Base-by-base conservation (phyloP, 2,329 filamentous ascomycete genomes). In the Trichophaea hybrida region DNA sequence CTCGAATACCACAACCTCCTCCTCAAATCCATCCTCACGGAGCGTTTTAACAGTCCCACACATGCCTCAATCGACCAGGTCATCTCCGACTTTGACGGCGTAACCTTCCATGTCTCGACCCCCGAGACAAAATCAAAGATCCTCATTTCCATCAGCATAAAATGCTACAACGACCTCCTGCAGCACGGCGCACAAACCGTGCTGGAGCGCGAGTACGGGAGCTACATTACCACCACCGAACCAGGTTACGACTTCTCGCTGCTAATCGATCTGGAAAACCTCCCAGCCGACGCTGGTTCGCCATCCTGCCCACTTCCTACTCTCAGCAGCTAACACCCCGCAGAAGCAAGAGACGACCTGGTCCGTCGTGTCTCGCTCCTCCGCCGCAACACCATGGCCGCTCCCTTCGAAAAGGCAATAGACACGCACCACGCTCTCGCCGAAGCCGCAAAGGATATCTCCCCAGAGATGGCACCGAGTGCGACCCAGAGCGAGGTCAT, bases 1-100 rank as follows among this genome's bases (percentile, higher is more conserved):
- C 84, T 99, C 73, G 94, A 98, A 76, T 98, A 98, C 71, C 93
- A 98, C 74, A 99, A 98, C 75, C 88, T 94, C 55, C 81, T 98
- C 72, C 94, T 99, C 69, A 89, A 97, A 77, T 91, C 90, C 69
- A 83, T 98, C 68, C 81, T 99, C 67, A 94, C 85, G 68, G 94
- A 99, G 77, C 82, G 93, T 70, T 94, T 98, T 77, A 86, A 65
- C 70, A 96, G 91, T 75, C 86, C 86, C 72, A 76, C 88, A 68
- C 88, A 89, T 61, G 80, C 82, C 61, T 88, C 87, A 68, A 95
- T 99, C 73, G 94, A 98, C 75, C 93, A 99, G 77, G 88, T 94
- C 65, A 88, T 96, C 64, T 97, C 91, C 72, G 93, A 99, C 75
- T 99, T 99, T 72, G 94, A 98, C 75, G 91, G 91, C 72, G 93